A percentile compares a stretch with the other conserved stretches of the same genome.
Conservation (phyloP, 2,329 filamentous ascomycete genomes). For the Apiospora hydei region DNA sequence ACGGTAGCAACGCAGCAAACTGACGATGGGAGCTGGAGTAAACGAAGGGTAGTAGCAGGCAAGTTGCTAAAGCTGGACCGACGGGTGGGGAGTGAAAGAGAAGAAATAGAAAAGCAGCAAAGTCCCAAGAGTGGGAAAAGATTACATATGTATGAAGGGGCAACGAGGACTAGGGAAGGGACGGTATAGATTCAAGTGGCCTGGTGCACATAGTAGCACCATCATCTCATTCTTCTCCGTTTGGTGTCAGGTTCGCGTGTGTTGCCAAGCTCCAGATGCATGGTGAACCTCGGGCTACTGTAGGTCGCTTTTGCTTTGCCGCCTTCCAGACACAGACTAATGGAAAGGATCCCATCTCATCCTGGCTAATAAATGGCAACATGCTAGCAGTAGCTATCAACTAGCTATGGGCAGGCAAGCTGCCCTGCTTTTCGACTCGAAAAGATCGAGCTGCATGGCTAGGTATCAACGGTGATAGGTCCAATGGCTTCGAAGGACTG, state of each 20-base stretch:
- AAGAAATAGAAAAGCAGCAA: neutral
- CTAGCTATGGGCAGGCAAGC: neutral
- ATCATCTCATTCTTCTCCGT: slow-evolving; percentile 13
- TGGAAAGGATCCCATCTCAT: neutral
- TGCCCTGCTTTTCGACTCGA: slow-evolving; percentile 8
- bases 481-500: neutral
- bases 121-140: neutral
- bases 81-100: neutral
- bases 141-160: neutral
- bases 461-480: neutral
- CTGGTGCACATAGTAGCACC: slow-evolving; percentile 12
- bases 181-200: slow-evolving; percentile 15
- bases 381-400: neutral
- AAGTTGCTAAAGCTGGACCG: neutral
- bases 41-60: neutral
- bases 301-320: neutral
- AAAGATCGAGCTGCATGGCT: neutral
- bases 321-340: neutral
- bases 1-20: neutral
- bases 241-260: slow-evolving; percentile 13
- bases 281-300: neutral
- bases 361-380: neutral
- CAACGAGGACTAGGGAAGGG: neutral
- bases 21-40: neutral
- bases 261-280: slow-evolving; percentile 12